phyloP scores from a whole-genome alignment of 164 flowering plant species.

The Chimonanthus praecox region DNA sequence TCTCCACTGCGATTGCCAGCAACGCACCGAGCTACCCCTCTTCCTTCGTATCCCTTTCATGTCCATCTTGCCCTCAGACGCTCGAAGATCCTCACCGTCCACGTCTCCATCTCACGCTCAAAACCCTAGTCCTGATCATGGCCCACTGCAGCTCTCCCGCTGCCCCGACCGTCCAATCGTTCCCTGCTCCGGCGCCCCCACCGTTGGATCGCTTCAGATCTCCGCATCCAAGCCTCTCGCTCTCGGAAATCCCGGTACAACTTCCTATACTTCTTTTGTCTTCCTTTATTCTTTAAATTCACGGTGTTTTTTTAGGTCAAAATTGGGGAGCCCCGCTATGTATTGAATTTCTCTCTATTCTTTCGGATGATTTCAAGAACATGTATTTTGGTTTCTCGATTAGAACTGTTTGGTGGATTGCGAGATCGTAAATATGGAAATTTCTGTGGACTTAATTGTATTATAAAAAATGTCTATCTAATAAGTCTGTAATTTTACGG shows the following conservation, averaged over 20 bases:
- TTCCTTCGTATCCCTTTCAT: slow-evolving; percentile 47
- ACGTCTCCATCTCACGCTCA: slow-evolving; percentile 23
- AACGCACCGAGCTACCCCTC: not conserved
- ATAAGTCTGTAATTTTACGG: no score
- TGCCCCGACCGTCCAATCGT: slow-evolving; percentile 1
- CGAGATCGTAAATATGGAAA: no score
- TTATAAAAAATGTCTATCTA: no score
- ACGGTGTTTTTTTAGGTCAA: not conserved
- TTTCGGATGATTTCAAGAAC: not conserved
- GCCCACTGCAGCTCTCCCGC: slow-evolving; percentile 19
- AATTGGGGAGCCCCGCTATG: not conserved
- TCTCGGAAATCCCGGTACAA: slow-evolving; percentile 12
- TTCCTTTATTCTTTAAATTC: not conserved
- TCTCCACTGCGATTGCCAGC: no score
- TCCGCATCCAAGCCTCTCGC: slow-evolving; percentile 14
- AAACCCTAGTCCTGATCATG: slow-evolving; percentile 62
- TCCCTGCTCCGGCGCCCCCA: not conserved
- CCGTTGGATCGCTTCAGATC: slow-evolving; percentile 20
- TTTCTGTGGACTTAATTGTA: no score
- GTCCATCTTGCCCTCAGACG: slow-evolving; percentile 84
- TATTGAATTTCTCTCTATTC: not conserved
- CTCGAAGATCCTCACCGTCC: slow-evolving; percentile 39
- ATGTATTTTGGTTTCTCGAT: no score
- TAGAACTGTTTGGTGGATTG: no score
- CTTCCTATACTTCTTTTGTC: not conserved